phyloP scores from a whole-genome alignment of 192 early-diverging fungal species.

The Coemansia sp. region DNA sequence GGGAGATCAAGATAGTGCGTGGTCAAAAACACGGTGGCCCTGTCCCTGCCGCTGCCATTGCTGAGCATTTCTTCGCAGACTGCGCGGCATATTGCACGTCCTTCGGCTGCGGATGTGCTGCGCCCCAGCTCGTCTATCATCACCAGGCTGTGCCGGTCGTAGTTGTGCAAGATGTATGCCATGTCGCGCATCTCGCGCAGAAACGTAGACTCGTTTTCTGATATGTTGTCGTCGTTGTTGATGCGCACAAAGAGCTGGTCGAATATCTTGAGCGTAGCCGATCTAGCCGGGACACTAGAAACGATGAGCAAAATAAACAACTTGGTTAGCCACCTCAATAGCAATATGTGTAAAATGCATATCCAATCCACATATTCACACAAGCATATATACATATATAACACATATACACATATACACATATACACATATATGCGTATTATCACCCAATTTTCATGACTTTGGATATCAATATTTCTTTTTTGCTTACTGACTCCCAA shows the following conservation, averaged over 20 bases:
- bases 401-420: not conserved
- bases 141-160: constrained; percentile 64
- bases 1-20: constrained; percentile 76
- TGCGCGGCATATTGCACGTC: constrained; percentile 66
- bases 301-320: not conserved
- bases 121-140: constrained; percentile 92
- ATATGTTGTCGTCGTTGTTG: constrained; percentile 63
- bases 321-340: too few species aligned
- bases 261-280: constrained; percentile 67
- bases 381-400: not conserved
- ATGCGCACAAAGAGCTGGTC: constrained; percentile 75
- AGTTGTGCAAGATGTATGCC: constrained; percentile 73
- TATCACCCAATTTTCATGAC: not conserved
- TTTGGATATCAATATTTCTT: not conserved
- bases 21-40: constrained; percentile 66
- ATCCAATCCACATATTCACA: too few species aligned
- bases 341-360: too few species aligned
- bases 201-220: constrained; percentile 70
- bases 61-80: constrained; percentile 67
- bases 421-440: not conserved
- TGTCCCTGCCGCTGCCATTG: constrained; percentile 4
- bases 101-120: constrained; percentile 54
- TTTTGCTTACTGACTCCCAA: constrained; percentile 65
- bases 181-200: constrained; percentile 86
- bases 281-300: constrained; percentile 72